Base-by-base conservation (phyloP, 202 grass and related monocot genomes). In the Zoysia matrella region DNA sequence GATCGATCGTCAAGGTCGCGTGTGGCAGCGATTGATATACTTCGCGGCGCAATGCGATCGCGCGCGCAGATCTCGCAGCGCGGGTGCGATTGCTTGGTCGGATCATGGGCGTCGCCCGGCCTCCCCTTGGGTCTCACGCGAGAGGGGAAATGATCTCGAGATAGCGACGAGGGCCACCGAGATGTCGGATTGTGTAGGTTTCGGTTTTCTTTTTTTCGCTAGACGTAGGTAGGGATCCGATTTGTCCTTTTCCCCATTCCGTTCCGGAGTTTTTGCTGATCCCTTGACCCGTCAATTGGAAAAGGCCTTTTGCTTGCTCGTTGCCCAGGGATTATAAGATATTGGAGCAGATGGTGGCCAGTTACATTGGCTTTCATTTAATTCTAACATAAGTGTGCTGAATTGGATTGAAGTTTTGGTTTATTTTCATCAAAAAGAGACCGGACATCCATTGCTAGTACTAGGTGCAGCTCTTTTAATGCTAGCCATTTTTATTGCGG, bases 191-290 rank as follows among this genome's bases (percentile, higher is more conserved):
- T 82, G 43, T 73, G 55, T 82, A 73, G 65, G 77, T 51, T 85
- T 48, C 49, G 30, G 72, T 72, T 66, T 47, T 46, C 45, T 46
- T 46, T 47, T 30, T 2, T 13, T 10, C 67, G 18, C 18, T 39
- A 62, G 3, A 36, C 22, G 60, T 83, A 83, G 80, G 78, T 16
- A 75, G 66, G 72, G 55, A 82, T 89, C 78, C 67, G 15, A 0
- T 89, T 86, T 89, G 73, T 89, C 83, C 30, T 72, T 89, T 80
- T 71, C 60, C 50, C 15, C 42, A 67, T 22, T 22, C 22, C 22
- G 22, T 68, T 44, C 53, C 63, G 42, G n/a, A 50, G 53, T 22
- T 83, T 78, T 73, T 42, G 61, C 66, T 70, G 45, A 82, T 78
- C 53, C 47, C 13, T 75, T 76, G 66, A 66, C 40, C 30, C 56